Base-by-base conservation (phyloP, 2,329 filamentous ascomycete species). In the Catunica adiposa region DNA sequence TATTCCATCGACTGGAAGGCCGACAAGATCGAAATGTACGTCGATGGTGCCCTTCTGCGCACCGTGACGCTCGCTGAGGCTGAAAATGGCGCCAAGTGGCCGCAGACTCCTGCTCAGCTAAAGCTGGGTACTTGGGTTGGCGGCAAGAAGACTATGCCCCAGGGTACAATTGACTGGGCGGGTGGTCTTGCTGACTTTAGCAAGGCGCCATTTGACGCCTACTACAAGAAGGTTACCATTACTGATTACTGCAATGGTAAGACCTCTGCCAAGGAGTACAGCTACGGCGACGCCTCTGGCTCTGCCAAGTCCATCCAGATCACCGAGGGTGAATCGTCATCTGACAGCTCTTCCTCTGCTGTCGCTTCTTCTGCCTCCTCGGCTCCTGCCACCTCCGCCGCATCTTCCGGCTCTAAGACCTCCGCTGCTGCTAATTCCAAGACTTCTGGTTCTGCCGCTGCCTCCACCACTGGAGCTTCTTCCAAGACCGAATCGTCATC, bases 1-100 rank as follows among this genome's bases (percentile, higher is more conserved):
- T 86, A 86, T 69, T 74, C 75, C 15, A 67, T 86, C 54, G 77
- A 84, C 68, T 86, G 83, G 83, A 82, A 77, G 22, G 64, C 73
- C 26, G 72, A 77, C 6, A 64, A 68, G 34, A 69, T 83, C 58
- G 69, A 72, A 58, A 86, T 80, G 75, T 72, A 75, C 63, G 75
- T 86, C 56, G 72, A 80, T 62, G 72, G 71, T 57, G 61, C 60
- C 3, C 62, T 68, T 23, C 64, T 74, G 23, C 75, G 77, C 57
- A 73, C 70, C 2, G 69, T 73, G 38, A 70, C 75, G 50, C 69
- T 70, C 7, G 66, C 71, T 56, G 70, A 71, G 51, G 76, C 75
- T 58, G 73, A 71, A 65, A 46, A 53, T 38, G 55, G 55, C 34
- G 37, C 23, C 6, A 65, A 65, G 44, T 87, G 75, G 68, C 83